Conservation (phyloP, 306 rosid species). For the Carpinus viminea region DNA sequence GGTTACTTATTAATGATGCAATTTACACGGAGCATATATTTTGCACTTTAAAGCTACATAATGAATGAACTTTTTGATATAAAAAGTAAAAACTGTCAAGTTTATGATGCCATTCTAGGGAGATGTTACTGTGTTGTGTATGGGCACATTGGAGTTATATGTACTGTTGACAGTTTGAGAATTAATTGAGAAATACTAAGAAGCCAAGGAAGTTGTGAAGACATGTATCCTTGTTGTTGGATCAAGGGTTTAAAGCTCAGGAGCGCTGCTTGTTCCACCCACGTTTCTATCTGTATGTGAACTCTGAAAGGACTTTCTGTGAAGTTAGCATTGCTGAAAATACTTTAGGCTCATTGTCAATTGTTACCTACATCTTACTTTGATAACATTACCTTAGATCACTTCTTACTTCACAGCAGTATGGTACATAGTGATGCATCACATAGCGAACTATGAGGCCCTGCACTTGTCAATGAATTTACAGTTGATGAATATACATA, state of each 20-base stretch:
- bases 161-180: not conserved
- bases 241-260: constrained; percentile 76
- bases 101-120: not conserved
- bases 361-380: not conserved
- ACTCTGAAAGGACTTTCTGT: not conserved
- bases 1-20: too few species aligned
- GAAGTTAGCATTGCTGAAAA: constrained; percentile 9
- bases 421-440: not conserved
- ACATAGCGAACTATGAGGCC: not conserved
- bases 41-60: constrained; percentile 7
- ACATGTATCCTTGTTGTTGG: constrained; percentile 85
- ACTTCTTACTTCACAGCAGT: not conserved
- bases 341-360: not conserved
- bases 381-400: not conserved
- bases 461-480: not conserved
- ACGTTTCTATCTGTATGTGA: not conserved
- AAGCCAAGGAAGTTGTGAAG: constrained; percentile 42
- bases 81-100: not conserved
- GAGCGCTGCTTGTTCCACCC: constrained; percentile 88
- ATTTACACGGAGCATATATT: not conserved
- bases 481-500: not conserved
- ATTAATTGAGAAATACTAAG: not conserved
- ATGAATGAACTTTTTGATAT: constrained; percentile 3
- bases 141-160: not conserved
- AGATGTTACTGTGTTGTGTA: not conserved